A percentile compares a stretch with the other conserved stretches of the same genome.
These are phyloP conservation scores for Aspergillus fumigatus DNA, from an alignment of 2,329 filamentous ascomycete species.

Conservation along the genomic window DNA sequence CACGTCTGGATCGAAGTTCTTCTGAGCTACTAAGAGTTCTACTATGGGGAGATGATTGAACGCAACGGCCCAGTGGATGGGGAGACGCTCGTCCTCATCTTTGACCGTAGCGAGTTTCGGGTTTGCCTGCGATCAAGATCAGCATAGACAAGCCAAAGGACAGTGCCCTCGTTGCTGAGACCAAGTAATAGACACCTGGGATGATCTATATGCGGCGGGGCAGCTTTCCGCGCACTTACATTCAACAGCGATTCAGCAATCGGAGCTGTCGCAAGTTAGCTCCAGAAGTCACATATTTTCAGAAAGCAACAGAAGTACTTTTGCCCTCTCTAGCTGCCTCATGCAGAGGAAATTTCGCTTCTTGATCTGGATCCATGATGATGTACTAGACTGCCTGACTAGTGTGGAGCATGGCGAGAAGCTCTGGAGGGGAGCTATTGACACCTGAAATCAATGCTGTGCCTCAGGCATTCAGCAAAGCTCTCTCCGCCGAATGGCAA, in stretches of 20 bases:
- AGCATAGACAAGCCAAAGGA: background rate
- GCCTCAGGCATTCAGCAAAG: conserved; percentile 10
- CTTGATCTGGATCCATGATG: conserved; percentile 40
- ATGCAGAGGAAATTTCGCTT: conserved; percentile 75
- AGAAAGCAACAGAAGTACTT: conserved; percentile 49
- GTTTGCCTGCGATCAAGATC: conserved; percentile 56
- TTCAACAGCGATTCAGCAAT: conserved; percentile 71
- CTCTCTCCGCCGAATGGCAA: conserved; percentile 14
- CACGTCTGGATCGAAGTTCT: conserved; percentile 77
- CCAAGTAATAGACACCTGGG: background rate
- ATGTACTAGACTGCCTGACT: background rate
- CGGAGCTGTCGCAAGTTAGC: conserved; percentile 48
- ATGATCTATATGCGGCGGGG: conserved; percentile 19
- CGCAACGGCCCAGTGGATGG: conserved; percentile 91
- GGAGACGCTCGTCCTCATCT: conserved; percentile 83
- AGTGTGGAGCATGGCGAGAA: background rate
- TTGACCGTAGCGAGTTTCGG: conserved; percentile 67
- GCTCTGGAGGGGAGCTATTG: background rate
- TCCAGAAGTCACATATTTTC: conserved; percentile 2
- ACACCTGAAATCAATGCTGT: background rate
- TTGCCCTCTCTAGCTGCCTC: conserved; percentile 80
- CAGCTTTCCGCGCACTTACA: conserved; percentile 41
- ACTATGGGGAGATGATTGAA: conserved; percentile 75
- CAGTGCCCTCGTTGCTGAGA: background rate
- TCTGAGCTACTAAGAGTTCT: conserved; percentile 63